A percentile compares a stretch with the other conserved stretches of the same genome.
Evolutionary conservation across 805 yeast genomes (phyloP).

Genomic region (Kodamaea laetipori): DNA sequence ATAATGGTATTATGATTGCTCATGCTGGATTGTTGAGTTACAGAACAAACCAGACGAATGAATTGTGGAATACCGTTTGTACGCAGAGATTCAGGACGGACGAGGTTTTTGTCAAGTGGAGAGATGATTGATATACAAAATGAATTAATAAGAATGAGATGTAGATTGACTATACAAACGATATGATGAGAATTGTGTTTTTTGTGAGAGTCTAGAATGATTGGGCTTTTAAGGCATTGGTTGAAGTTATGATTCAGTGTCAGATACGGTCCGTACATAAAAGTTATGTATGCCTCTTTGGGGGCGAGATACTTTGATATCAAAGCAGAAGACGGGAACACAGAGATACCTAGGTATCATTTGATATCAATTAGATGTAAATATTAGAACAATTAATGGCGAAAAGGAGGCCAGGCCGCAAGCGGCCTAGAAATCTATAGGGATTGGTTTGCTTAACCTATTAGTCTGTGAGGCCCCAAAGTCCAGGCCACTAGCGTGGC

Average conservation of each 20-base stretch:
- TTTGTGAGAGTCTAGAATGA: conserved; percentile 6
- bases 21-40: conserved; percentile 91
- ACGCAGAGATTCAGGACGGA: conserved; percentile 94
- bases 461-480: too few species aligned
- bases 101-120: conserved; percentile 88
- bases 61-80: conserved; percentile 72
- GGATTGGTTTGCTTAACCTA: too few species aligned
- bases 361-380: too few species aligned
- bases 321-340: too few species aligned
- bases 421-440: too few species aligned
- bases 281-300: too few species aligned
- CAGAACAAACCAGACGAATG: conserved; percentile 72
- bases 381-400: too few species aligned
- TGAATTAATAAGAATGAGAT: not conserved
- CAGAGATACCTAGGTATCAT: too few species aligned
- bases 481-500: too few species aligned
- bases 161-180: conserved; percentile 6
- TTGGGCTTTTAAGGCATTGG: conserved; percentile 6
- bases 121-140: conserved; percentile 51
- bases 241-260: not conserved
- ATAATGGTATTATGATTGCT: conserved; percentile 98
- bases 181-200: conserved; percentile 3
- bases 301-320: too few species aligned
- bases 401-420: too few species aligned
- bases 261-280: conserved; percentile 8